Percentiles rank a stretch among this genome's conserved stretches.
Conservation (phyloP, 2,329 filamentous ascomycete genomes). For the Cucurbitaria berberidis region DNA sequence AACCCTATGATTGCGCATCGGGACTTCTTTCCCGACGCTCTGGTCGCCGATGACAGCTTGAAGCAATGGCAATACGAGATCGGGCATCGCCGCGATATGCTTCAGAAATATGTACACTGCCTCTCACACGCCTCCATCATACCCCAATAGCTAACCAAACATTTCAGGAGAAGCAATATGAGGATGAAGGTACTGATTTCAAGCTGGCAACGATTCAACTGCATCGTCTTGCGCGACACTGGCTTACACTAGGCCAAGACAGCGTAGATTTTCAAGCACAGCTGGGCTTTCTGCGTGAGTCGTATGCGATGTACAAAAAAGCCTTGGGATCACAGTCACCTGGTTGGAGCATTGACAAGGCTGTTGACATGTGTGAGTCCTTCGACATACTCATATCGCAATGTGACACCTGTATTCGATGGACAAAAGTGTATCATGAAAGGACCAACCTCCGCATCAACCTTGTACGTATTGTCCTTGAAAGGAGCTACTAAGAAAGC, state of each 20-base stretch:
- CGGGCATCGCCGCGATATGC: constrained; percentile 14
- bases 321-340: neutral
- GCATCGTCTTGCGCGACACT: constrained; percentile 24
- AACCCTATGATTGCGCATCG: constrained; percentile 15
- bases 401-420: constrained; percentile 25
- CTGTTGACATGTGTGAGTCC: constrained; percentile 17
- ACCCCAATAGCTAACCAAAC: neutral
- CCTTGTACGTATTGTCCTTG: constrained; percentile 16
- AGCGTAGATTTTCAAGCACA: constrained; percentile 20
- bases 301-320: constrained; percentile 14
- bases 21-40: constrained; percentile 27
- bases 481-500: neutral
- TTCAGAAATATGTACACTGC: constrained; percentile 17
- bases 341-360: constrained; percentile 12
- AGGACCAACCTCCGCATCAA: constrained; percentile 30
- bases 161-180: constrained; percentile 14
- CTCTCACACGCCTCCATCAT: neutral
- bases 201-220: constrained; percentile 18
- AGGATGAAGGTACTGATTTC: constrained; percentile 14
- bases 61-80: constrained; percentile 29
- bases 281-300: constrained; percentile 22
- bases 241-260: constrained; percentile 31
- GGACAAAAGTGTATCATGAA: constrained; percentile 26
- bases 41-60: constrained; percentile 26
- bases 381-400: constrained; percentile 24